Evolutionary conservation across 345 rosid genomes (phyloP).

Genomic region (Eucalyptus sp.): DNA sequence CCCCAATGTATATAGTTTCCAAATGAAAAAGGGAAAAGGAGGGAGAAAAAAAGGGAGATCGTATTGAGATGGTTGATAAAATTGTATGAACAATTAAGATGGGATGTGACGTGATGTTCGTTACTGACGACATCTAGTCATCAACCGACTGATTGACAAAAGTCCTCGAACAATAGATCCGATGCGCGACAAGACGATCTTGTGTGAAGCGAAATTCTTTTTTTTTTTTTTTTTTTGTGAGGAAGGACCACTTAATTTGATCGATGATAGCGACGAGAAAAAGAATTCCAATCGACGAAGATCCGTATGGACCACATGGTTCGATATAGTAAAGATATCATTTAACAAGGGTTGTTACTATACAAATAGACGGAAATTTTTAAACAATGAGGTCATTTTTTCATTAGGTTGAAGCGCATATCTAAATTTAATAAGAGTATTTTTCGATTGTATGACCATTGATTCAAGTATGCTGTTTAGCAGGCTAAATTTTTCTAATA

Average conservation of each 20-base stretch:
- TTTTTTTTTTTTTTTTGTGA: not conserved
- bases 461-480: not conserved
- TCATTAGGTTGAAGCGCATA: not conserved
- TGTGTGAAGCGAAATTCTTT: not conserved
- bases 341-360: not conserved
- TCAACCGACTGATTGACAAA: rapidly evolving
- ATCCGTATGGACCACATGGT: not conserved
- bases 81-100: rapidly evolving
- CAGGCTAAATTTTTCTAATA: not conserved
- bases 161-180: not conserved
- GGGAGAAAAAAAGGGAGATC: not conserved
- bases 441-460: not conserved
- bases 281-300: not conserved
- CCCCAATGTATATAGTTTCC: not conserved
- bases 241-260: not conserved
- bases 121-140: not conserved
- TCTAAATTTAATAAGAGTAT: not conserved
- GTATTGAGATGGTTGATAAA: not conserved
- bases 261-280: rapidly evolving
- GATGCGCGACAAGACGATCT: not conserved
- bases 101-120: not conserved
- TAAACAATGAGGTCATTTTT: not conserved
- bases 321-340: not conserved
- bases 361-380: not conserved
- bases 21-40: not conserved